Percentiles rank a stretch among this genome's conserved stretches.
phyloP scores from a whole-genome alignment of 768 basidiomycete species.

The Exsudoporus frostii region DNA sequence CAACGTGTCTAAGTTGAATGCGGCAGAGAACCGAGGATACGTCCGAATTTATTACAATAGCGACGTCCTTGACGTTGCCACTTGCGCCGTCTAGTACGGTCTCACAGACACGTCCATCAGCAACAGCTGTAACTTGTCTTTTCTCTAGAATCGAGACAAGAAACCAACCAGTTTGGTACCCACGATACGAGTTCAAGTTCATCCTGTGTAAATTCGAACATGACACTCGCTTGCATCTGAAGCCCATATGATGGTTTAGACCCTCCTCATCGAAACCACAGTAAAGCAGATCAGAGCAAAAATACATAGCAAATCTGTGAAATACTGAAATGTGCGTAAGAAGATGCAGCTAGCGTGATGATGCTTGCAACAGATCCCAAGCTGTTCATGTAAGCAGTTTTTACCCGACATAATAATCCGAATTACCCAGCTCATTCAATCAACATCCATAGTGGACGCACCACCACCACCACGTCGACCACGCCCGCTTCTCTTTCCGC shows the following conservation, averaged over 20 bases:
- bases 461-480: conserved; percentile 23
- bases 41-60: no score
- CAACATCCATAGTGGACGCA: conserved; percentile 28
- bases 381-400: conserved; percentile 11
- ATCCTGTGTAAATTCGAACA: not conserved
- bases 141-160: not conserved
- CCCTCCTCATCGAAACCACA: not conserved
- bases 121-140: not conserved
- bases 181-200: no score
- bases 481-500: conserved; percentile 22
- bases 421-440: conserved; percentile 14
- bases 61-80: no score
- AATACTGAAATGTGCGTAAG: conserved; percentile 23
- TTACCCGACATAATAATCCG: not conserved
- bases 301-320: conserved; percentile 26
- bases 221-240: not conserved
- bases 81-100: no score
- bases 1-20: no score
- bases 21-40: no score
- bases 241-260: not conserved
- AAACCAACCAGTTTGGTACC: not conserved
- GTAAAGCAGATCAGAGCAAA: not conserved
- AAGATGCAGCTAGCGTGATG: conserved; percentile 13
- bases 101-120: not conserved
- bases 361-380: conserved; percentile 15